phyloP scores from a whole-genome alignment of 352 stramenopile genomes.

The Phytophthora lateralis region DNA sequence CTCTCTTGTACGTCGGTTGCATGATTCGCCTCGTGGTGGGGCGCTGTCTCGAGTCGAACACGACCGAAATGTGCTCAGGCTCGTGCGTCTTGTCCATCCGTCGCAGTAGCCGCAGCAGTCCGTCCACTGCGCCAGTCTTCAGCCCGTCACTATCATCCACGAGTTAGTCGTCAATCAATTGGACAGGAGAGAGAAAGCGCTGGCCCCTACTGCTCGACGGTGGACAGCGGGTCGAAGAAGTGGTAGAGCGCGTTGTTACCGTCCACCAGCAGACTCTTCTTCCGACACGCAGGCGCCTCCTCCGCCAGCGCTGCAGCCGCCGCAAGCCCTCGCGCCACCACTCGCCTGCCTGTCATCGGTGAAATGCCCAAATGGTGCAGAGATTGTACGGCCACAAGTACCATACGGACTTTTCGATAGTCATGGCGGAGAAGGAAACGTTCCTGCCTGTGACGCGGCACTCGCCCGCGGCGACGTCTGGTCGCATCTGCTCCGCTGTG shows the following conservation, averaged over 20 bases:
- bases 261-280: slow-evolving; percentile 62
- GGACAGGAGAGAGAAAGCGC: background rate
- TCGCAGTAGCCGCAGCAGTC: slow-evolving; percentile 46
- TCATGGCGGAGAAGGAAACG: slow-evolving; percentile 37
- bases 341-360: slow-evolving; percentile 17
- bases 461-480: slow-evolving; percentile 19
- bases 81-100: slow-evolving; percentile 55
- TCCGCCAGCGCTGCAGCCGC: slow-evolving; percentile 13
- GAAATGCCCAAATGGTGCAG: background rate
- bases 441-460: slow-evolving; percentile 38
- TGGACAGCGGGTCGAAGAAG: slow-evolving; percentile 55
- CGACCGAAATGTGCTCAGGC: slow-evolving; percentile 58
- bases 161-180: too few relatives aligned
- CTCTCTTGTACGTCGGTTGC: slow-evolving; percentile 60
- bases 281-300: slow-evolving; percentile 10
- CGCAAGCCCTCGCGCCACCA: slow-evolving; percentile 11
- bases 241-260: slow-evolving; percentile 72
- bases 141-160: slow-evolving; percentile 33
- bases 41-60: slow-evolving; percentile 61
- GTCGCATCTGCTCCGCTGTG: slow-evolving; percentile 59
- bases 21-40: slow-evolving; percentile 51
- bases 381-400: background rate
- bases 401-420: background rate
- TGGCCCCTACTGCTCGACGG: slow-evolving; percentile 36
- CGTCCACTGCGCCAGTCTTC: slow-evolving; percentile 48